Evolutionary conservation across 768 basidiomycete genomes (phyloP).

Genomic region (Calocera viscosa): DNA sequence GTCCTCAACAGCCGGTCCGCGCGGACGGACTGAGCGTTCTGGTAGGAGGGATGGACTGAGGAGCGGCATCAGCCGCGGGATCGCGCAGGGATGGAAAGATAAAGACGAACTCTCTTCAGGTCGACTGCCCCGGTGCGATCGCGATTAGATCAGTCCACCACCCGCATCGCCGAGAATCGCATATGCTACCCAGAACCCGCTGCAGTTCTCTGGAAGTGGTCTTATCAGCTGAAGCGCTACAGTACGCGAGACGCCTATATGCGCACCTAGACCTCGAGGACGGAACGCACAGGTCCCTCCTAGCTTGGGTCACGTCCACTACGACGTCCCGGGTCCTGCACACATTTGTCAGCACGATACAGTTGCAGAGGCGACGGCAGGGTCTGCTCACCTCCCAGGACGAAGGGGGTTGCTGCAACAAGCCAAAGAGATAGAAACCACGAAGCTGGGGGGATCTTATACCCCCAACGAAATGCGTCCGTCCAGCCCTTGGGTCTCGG

Average conservation of each 20-base stretch:
- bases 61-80: not conserved
- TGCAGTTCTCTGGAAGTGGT: not conserved
- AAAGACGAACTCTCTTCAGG: not conserved
- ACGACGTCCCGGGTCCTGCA: not conserved
- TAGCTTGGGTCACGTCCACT: conserved; percentile 5
- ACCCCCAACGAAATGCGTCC: not conserved
- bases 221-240: not conserved
- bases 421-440: conserved; percentile 1
- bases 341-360: not conserved
- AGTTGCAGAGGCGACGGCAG: not conserved
- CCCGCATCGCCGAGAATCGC: not conserved
- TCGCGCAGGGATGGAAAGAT: not conserved
- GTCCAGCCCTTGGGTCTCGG: not conserved
- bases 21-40: not conserved
- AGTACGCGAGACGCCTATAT: not conserved
- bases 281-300: not conserved
- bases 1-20: not conserved
- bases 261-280: not conserved
- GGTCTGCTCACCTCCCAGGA: not conserved
- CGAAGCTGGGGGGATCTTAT: not conserved
- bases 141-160: not conserved
- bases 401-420: not conserved
- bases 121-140: not conserved
- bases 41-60: not conserved
- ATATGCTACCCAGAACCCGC: not conserved